Evolutionary conservation across 768 basidiomycete genomes (phyloP), one percentile per base, ranked within the genome.

Genomic region (Omphalotus guepiniiformis): DNA sequence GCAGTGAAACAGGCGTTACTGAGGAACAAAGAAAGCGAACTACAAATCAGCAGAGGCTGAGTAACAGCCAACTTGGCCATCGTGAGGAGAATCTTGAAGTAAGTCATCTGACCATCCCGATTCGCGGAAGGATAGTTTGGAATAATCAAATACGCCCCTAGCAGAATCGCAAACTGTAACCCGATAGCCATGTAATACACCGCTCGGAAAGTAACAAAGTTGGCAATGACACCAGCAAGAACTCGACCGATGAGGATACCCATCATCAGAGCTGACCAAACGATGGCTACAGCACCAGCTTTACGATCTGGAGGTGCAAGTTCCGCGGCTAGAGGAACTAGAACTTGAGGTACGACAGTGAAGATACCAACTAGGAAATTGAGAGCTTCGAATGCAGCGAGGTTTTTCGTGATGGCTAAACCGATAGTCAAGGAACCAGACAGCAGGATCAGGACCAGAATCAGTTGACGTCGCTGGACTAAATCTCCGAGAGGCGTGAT

Each of bases 401-500:
- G 68, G 41, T 64, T 76, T 2, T 63, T 64, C 0, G 88, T 86
- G 12, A 88, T 53, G 0, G 85, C 76, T 1, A 93, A 71, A 0
- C 85, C 90, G 41, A 93, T 80, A 0, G 85, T 80, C 3, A 95
- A 68, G 3, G 72, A 56, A 0, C 76, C 74, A 0, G 83, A 79
- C 18, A 76, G 39, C 1, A 75, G 54, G 30, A 85, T 67, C n/a
- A 90, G 64, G 9, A 72, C 49, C 18, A 94, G 70, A 25, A 86
- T 73, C 0, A 95, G 71, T 36, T 80, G 83, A 11, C 92, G 73
- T 28, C 91, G 70, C 16, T 85, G 83, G 23, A 91, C 75, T 16
- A 93, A 75, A 61, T 95, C 92, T 6, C 93, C 92, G 0, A 91
- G 70, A 1, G 93, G 92, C 1, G 86, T 78, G 46, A 94, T 79